A percentile compares a stretch with the other conserved stretches of the same genome.
Conservation (phyloP, 345 rosid genomes). For the Hevea brasiliensis region DNA sequence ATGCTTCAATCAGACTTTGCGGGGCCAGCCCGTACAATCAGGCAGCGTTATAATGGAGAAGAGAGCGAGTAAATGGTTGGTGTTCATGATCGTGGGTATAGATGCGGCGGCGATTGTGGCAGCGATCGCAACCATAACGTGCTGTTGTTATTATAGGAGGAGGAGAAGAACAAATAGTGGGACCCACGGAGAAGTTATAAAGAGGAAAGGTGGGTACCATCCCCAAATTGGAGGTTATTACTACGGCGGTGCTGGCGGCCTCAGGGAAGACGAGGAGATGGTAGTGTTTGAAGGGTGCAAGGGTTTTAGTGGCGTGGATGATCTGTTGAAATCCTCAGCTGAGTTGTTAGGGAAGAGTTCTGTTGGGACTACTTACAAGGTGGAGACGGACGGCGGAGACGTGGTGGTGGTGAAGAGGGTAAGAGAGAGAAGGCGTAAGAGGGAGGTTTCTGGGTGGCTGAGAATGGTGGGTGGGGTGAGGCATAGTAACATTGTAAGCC, state of each 20-base stretch:
- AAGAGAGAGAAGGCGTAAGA: conserved; percentile 30
- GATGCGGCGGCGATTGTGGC: conserved; percentile 25
- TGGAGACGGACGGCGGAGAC: conserved; percentile 34
- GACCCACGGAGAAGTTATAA: not conserved
- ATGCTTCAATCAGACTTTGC: conserved; percentile 28
- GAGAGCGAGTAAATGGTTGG: conserved; percentile 11
- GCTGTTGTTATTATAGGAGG: conserved; percentile 30
- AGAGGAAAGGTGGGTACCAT: conserved; percentile 10
- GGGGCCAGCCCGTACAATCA: conserved; percentile 9
- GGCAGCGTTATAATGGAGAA: not conserved
- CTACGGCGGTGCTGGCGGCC: not conserved
- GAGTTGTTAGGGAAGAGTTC: conserved; percentile 49
- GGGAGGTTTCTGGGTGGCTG: conserved; percentile 35
- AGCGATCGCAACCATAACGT: conserved; percentile 20
- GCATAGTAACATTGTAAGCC: conserved; percentile 41
- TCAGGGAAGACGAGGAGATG: conserved; percentile 24
- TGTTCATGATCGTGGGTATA: conserved; percentile 23
- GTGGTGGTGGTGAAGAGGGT: conserved; percentile 49
- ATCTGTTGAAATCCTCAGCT: conserved; percentile 45
- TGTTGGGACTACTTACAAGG: conserved; percentile 45
- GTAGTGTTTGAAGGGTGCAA: conserved; percentile 44
- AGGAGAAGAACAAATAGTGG: not conserved
- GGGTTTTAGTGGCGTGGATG: conserved; percentile 31
- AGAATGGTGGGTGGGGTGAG: conserved; percentile 36
- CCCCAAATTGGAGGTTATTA: conserved; percentile 13